Evolutionary conservation across 192 early-diverging fungal species (phyloP), one percentile per base, ranked within the genome.

Genomic region (Entophlyctis luteolus): DNA sequence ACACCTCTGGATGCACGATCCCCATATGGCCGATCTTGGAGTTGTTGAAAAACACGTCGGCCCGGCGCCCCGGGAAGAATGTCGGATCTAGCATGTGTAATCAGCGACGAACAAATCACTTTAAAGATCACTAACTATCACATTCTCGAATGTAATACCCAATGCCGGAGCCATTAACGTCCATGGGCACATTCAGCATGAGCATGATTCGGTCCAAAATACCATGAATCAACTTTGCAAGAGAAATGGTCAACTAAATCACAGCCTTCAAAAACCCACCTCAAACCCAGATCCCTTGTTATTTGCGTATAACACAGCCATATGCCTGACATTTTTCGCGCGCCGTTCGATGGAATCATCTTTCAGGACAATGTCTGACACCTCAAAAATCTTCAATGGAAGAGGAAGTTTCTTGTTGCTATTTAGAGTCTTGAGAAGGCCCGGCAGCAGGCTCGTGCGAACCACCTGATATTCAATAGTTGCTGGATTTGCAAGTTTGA

Each of bases 321-420:
- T 81, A 59, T 89, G 91, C 39, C 97, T 86, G 75, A 93, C 83
- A 80, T 98, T 99, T 65, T 89, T 76, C 3, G 91, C 84, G n/a
- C 88, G 79, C 59, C 91, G 81, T 69, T 93, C 93, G 47, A 72
- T 62, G 6, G 83, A 73, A 22, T 93, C 86, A 75, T 95, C 92
- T 79, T 96, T 93, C 70, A 94, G 77, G 20, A 90, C 91, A 29
- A 96, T 87, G 59, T 99, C 95, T 31, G 91, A 92, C 33, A 98
- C 93, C 74, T 99, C 97, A 72, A 99, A 99, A 63, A 98, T 72
- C 77, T 91, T 91, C 79, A 95, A 77, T 5, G 97, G 97, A 37
- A 95, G 81, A 2, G 94, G 77, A 31, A 72, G 69, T 57, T 92
- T 85, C 73, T 87, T 90, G 81, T 90, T 94, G 78, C 93, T 91